phyloP scores from a whole-genome alignment of 1,284 basidiomycete genomes.

The Ceratobasidium sp. region DNA sequence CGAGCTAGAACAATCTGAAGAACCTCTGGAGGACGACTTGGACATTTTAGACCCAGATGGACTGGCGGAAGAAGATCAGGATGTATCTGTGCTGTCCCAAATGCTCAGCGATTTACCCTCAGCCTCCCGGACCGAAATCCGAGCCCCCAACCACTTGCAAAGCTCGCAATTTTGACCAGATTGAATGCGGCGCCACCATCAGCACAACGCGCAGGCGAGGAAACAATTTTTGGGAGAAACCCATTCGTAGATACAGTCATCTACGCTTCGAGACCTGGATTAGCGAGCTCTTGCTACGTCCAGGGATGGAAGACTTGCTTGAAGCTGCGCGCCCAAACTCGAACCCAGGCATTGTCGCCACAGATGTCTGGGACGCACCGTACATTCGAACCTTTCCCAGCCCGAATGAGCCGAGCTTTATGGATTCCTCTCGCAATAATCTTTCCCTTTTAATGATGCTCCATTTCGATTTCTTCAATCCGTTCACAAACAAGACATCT shows the following conservation, averaged over 20 bases:
- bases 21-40: no score
- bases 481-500: conserved; percentile 12
- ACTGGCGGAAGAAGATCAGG: no score
- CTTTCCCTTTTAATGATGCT: background rate
- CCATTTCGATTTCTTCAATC: conserved; percentile 45
- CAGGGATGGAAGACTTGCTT: background rate
- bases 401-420: background rate
- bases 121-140: no score
- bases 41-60: no score
- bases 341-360: background rate
- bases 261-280: conserved; percentile 8
- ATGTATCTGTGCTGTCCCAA: no score
- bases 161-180: no score
- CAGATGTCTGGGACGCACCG: conserved; percentile 2
- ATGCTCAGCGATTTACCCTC: no score
- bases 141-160: no score
- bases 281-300: background rate
- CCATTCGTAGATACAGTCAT: background rate
- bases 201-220: background rate
- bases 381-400: background rate
- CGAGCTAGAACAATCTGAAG: no score
- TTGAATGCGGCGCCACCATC: background rate
- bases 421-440: background rate
- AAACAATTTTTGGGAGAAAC: background rate
- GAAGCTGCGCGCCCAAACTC: conserved; percentile 4